phyloP scores from a whole-genome alignment of 2,329 filamentous ascomycete genomes.

The Thelonectria rubi region DNA sequence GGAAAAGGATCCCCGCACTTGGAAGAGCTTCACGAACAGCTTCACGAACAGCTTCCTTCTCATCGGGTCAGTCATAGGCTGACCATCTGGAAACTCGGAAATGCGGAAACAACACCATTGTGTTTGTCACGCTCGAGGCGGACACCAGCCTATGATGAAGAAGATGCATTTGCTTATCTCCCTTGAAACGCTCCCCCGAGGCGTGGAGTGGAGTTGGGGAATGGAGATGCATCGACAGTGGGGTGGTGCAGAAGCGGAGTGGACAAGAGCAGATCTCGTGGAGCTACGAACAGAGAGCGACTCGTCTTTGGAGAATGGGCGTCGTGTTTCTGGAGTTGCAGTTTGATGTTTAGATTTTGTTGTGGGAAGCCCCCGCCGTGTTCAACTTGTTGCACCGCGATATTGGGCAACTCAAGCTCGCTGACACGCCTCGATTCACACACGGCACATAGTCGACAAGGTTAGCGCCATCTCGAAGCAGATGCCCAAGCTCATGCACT shows the following conservation, averaged over 20 bases:
- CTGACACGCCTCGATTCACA: not conserved
- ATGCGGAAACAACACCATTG: not conserved
- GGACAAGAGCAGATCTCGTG: slow-evolving; percentile 1
- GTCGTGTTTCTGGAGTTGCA: not conserved
- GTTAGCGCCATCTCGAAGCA: not conserved
- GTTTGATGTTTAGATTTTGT: not conserved
- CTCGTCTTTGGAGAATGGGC: not conserved
- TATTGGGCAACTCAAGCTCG: not conserved
- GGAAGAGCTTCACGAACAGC: not conserved
- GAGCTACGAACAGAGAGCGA: not conserved
- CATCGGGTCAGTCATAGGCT: not conserved
- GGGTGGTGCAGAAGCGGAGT: slow-evolving; percentile 2
- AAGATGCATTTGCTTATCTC: not conserved
- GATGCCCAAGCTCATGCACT: not conserved
- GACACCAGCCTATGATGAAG: not conserved
- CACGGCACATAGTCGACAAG: not conserved
- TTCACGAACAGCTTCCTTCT: not conserved
- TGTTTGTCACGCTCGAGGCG: not conserved
- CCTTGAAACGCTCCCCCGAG: slow-evolving; percentile 1
- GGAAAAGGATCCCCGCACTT: slow-evolving; percentile 7
- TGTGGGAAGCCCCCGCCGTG: not conserved
- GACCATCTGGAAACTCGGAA: not conserved
- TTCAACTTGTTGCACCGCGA: not conserved
- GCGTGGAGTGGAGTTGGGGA: not conserved
- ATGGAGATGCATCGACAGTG: slow-evolving; percentile 2